Evolutionary conservation across 2,329 filamentous ascomycete genomes (phyloP), one percentile per base, ranked within the genome.

Genomic region (Venturia oleaginea): DNA sequence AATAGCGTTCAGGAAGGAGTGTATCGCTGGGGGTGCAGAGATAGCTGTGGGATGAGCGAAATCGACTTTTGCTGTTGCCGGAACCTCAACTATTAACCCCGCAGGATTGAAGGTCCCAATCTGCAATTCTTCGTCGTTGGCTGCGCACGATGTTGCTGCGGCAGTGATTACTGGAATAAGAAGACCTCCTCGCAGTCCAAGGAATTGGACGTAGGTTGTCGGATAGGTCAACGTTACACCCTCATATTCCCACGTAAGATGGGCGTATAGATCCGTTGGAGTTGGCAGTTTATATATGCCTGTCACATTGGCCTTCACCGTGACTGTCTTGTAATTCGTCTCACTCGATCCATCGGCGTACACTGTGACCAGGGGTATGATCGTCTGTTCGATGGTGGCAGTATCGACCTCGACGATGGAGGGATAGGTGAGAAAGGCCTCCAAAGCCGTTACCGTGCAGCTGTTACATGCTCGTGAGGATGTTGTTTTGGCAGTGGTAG

Each of bases 311-410:
- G 51, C 46, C n/a, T 38, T 38, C 27, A 17, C 32, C 24, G 62
- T 63, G 27, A 51, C 46, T 17, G 62, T 63, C 32, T 30, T 57
- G 62, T 63, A 63, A 51, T 63, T 63, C 46, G 62, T 63, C 37
- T 59, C 62, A 11, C n/a, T 55, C 3, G 30, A 43, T 40, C 62
- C 62, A 57, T 63, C 48, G 27, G 62, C 5, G 34, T 63, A 46
- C 19, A 63, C 24, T n/a, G 62, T 63, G 38, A 63, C 62, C 17
- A 63, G 34, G 2, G 62, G 62, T 27, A 63, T 42, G 22, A 51
- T n/a, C 2, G 62, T 63, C 15, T 37, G 34, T 19, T 42, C 59
- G 34, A 60, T 60, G n/a, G 46, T 63, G 30, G 46, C 37, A 22
- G 24, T 57, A 11, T 57, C 51, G n/a, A 57, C 30, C 7, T 63